Evolutionary conservation across 768 basidiomycete genomes (phyloP).

Genomic region (Suillus bovinus): DNA sequence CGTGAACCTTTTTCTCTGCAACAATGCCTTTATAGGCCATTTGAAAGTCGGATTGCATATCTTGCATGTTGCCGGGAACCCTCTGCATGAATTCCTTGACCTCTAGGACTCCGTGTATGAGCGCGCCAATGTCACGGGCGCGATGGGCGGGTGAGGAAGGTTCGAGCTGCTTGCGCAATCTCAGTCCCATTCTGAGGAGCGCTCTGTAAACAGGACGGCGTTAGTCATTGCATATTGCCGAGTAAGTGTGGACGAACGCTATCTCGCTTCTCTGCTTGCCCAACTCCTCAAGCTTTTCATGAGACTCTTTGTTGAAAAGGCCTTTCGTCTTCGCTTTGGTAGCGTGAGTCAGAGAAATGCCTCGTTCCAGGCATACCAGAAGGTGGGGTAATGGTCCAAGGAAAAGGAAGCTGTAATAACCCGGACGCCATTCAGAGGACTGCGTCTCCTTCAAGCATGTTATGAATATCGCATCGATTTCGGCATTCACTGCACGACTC

Average conservation of each 20-base stretch:
- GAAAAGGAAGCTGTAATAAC: conserved; percentile 38
- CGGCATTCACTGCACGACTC: conserved; percentile 19
- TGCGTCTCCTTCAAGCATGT: conserved; percentile 30
- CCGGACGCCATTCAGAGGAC: conserved; percentile 28
- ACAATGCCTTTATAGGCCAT: conserved; percentile 38
- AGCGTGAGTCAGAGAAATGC: conserved; percentile 22
- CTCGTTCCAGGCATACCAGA: conserved; percentile 41
- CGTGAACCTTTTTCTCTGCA: conserved; percentile 8
- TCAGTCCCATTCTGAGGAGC: conserved; percentile 25
- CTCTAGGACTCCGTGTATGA: conserved; percentile 30
- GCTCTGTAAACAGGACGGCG: conserved; percentile 17
- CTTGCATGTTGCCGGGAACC: conserved; percentile 23
- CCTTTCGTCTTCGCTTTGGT: conserved; percentile 36
- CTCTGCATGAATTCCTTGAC: conserved; percentile 29
- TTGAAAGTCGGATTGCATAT: conserved; percentile 26
- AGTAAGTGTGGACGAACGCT: conserved; percentile 29
- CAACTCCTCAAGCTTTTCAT: conserved; percentile 38
- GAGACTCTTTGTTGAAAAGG: conserved; percentile 26
- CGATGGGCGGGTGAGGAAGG: conserved; percentile 33
- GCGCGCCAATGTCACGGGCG: conserved; percentile 19
- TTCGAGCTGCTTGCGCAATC: conserved; percentile 32
- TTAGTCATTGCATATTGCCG: background rate
- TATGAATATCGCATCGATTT: conserved; percentile 26
- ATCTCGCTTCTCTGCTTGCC: conserved; percentile 29
- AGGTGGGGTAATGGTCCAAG: conserved; percentile 40